Evolutionary conservation across 1,284 basidiomycete genomes (phyloP), one percentile per base, ranked within the genome.

Genomic region (Pterulicium gracile): DNA sequence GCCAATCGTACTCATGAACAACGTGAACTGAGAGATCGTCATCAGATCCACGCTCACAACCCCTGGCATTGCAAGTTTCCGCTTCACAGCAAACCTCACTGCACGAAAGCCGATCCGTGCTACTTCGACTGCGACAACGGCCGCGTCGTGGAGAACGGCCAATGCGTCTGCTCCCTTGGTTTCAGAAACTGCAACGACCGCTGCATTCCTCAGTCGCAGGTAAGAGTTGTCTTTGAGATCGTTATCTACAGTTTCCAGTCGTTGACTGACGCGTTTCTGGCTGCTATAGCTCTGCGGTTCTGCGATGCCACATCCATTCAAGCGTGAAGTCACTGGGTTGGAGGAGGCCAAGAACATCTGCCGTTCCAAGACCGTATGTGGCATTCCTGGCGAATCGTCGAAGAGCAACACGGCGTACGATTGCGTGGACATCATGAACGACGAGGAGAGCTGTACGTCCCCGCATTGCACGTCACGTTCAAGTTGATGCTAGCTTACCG

Each of bases 301-400:
- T 39, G 36, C 36, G n/a, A 18, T 17, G n/a, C 36, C 36, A 7
- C 36, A 39, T 39, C 27, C 27, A 10, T n/a, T n/a, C 27, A 32
- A 32, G 10, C 36, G 36, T 17, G 4, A 18, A 17, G 36, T 13
- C 7, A 4, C 5, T 7, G 19, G 15, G 7, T 17, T 39, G 5
- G 36, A 39, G 4, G 36, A 39, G n/a, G 36, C 36, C 36, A 39
- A 39, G 19, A 39, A 39, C 7, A 18, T 39, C 36, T 39, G 36
- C 15, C n/a, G 36, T 7, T 39, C 36, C 7, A 39, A 39, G 15
- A 39, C 36, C 36, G 36, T 39, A 18, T 39, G 36, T 39, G 36
- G 36, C n/a, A 39, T 39, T 17, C 36, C 36, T 17, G 36, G 36
- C 4, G n/a, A 39, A 39, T 7, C n/a, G n/a, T 5, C 36, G 15